Evolutionary conservation across 163 green algal genomes (phyloP).

Genomic region (Chlamydomonas reinhardtii): DNA sequence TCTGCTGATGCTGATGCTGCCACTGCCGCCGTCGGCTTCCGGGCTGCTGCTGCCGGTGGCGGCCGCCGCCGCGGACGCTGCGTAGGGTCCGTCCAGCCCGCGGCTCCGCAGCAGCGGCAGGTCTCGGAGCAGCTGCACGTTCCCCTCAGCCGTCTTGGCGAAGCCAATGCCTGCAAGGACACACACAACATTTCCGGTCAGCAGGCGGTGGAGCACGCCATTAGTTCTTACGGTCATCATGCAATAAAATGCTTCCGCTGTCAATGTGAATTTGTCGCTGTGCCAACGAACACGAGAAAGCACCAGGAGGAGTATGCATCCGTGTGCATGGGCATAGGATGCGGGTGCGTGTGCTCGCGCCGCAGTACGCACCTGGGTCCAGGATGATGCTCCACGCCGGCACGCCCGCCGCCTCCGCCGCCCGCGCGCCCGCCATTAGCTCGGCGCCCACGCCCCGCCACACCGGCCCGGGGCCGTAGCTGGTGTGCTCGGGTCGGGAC

Average conservation of each 20-base stretch:
- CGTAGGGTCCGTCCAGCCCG: conserved; percentile 3
- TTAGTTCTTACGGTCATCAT: no score
- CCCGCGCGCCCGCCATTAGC: conserved; percentile 64
- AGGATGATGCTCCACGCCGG: conserved; percentile 86
- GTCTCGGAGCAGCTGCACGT: conserved; percentile 78
- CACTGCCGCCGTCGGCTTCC: no score
- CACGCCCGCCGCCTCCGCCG: conserved; percentile 63
- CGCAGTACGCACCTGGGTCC: conserved; percentile 80
- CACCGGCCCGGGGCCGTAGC: conserved; percentile 75
- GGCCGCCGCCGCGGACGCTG: background rate
- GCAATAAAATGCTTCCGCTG: no score
- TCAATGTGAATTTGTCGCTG: no score
- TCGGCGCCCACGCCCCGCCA: conserved; percentile 74
- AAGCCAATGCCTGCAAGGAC: conserved; percentile 85
- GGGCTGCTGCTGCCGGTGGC: no score
- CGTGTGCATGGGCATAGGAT: no score
- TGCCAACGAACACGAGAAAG: no score
- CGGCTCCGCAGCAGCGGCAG: conserved; percentile 80
- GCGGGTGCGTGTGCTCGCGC: no score
- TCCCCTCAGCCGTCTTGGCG: conserved; percentile 83
- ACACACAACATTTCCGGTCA: no score
- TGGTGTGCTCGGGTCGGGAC: conserved; percentile 68
- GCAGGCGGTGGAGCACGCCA: no score
- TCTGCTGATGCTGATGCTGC: background rate
- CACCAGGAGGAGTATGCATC: no score